Evolutionary conservation across 139 green algal species (phyloP).

Genomic region (Raphidocelis subcapitata): DNA sequence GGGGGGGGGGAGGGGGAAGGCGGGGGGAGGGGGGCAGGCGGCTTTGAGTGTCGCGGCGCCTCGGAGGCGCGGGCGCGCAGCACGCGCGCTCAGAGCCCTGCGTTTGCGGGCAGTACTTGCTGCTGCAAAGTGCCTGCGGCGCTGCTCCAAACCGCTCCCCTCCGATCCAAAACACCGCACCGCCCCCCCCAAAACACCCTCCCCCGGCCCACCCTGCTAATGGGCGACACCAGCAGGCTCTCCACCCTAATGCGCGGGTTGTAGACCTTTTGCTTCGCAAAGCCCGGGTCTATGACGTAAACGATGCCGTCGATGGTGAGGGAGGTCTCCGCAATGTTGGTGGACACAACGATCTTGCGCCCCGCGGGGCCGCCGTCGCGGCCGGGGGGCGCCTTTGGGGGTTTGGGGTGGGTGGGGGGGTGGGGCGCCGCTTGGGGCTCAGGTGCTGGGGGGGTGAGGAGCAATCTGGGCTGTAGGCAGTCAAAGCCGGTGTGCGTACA

Average conservation of each 20-base stretch:
- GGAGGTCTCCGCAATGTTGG: conserved; percentile 99
- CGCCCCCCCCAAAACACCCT: no score
- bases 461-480: background rate
- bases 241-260: conserved; percentile 96
- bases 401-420: no score
- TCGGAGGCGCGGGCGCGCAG: background rate
- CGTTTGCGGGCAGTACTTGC: background rate
- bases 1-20: conserved; percentile 8
- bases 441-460: background rate
- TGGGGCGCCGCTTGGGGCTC: background rate
- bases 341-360: conserved; percentile 98
- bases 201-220: conserved; percentile 81
- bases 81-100: background rate
- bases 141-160: no score
- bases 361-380: conserved; percentile 67
- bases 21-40: background rate
- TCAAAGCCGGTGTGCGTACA: no score
- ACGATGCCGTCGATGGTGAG: conserved; percentile 99
- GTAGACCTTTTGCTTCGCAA: conserved; percentile 99
- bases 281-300: conserved; percentile 96
- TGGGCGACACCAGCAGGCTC: conserved; percentile 97
- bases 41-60: background rate
- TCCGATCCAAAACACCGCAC: no score
- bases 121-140: background rate
- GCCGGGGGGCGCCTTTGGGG: conserved; percentile 51